Conservation (phyloP, 306 rosid species). For the Dalbergia cochinchinensis region DNA sequence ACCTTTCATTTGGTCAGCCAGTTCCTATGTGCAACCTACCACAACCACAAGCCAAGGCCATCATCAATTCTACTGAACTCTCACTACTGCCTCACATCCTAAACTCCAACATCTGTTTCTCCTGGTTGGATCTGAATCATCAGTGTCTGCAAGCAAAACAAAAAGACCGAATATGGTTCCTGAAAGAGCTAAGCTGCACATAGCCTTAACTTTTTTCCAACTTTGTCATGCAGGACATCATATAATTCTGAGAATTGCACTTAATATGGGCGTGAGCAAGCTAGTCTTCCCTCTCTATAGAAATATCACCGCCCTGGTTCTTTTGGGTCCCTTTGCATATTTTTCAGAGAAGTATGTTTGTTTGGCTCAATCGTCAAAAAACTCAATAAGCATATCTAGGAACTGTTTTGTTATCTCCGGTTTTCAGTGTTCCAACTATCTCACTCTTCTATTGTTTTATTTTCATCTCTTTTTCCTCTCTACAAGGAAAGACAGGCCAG, state of each 20-base stretch:
- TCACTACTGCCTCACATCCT: neutral
- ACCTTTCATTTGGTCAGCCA: conserved; percentile 34
- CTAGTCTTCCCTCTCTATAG: conserved; percentile 71
- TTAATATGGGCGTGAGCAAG: conserved; percentile 67
- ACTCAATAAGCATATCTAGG: neutral
- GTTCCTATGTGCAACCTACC: conserved; percentile 1
- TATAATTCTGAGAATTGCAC: conserved; percentile 63
- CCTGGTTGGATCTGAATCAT: conserved; percentile 32
- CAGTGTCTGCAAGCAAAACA: conserved; percentile 31
- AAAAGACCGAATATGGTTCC: conserved; percentile 38
- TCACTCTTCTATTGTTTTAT: neutral
- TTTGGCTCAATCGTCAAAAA: conserved; percentile 6
- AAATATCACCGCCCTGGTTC: conserved; percentile 58
- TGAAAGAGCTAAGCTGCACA: conserved; percentile 61
- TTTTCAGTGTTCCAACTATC: conserved; percentile 13
- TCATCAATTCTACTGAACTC: conserved; percentile 6
- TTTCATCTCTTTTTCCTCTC: conserved; percentile 4
- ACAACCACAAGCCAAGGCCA: neutral
- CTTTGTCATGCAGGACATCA: conserved; percentile 70
- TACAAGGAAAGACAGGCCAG: conserved; percentile 71
- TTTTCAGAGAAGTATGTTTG: conserved; percentile 61
- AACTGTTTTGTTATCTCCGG: neutral
- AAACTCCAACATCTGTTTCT: conserved; percentile 25
- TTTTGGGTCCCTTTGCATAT: conserved; percentile 63
- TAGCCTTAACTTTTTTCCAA: conserved; percentile 55